A percentile compares a stretch with the other conserved stretches of the same genome.
phyloP scores from a whole-genome alignment of 1,139 yeast genomes.

The Suhomyces bribrorum region DNA sequence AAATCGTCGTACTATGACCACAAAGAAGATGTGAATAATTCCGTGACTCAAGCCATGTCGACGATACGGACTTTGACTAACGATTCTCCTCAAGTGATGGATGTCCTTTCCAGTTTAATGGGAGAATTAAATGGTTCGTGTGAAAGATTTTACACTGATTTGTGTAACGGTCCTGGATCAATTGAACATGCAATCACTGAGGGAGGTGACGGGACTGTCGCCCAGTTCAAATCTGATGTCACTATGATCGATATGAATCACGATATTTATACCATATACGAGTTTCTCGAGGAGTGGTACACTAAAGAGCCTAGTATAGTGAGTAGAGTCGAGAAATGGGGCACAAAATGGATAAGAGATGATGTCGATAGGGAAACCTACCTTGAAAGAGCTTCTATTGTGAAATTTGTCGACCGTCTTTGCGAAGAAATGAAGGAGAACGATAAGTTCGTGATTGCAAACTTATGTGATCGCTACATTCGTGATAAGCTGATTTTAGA shows the following conservation, averaged over 20 bases:
- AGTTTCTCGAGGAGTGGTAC: slow-evolving; percentile 21
- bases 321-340: slow-evolving; percentile 17
- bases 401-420: slow-evolving; percentile 15
- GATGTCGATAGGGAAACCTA: slow-evolving; percentile 20
- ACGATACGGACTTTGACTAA: slow-evolving; percentile 3
- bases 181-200: not conserved
- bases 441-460: slow-evolving; percentile 16
- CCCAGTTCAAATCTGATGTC: not conserved
- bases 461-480: slow-evolving; percentile 19
- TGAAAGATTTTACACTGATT: slow-evolving; percentile 11
- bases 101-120: slow-evolving; percentile 10
- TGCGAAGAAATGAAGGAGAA: slow-evolving; percentile 15
- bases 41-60: slow-evolving; percentile 9
- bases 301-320: slow-evolving; percentile 15
- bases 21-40: slow-evolving; percentile 11
- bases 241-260: slow-evolving; percentile 19
- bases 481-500: slow-evolving; percentile 20
- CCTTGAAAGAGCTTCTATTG: slow-evolving; percentile 16
- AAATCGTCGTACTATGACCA: slow-evolving; percentile 11
- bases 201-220: not conserved
- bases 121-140: slow-evolving; percentile 11
- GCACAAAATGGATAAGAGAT: slow-evolving; percentile 19
- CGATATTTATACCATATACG: slow-evolving; percentile 18
- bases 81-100: slow-evolving; percentile 9
- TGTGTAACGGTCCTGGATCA: slow-evolving; percentile 8